Evolutionary conservation across 768 basidiomycete genomes (phyloP).

Genomic region (Leccinum subtestaceum): DNA sequence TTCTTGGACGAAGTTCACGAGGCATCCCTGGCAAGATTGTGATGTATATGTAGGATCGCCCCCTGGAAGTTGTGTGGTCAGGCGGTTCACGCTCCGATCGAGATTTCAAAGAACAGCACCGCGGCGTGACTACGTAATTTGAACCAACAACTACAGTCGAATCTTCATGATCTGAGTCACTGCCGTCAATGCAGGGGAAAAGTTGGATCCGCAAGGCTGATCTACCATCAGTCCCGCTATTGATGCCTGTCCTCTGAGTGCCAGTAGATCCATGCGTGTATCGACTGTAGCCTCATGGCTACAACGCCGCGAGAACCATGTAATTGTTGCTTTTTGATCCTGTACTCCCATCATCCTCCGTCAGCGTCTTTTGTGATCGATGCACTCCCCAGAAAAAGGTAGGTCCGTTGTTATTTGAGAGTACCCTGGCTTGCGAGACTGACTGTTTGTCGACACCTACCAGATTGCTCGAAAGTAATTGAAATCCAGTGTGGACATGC

Average conservation of each 20-base stretch:
- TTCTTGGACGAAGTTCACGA: conserved; percentile 55
- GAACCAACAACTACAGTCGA: background rate
- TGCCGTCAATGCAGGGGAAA: too few relatives aligned
- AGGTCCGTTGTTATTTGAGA: background rate
- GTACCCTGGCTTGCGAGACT: background rate
- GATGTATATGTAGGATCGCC: background rate
- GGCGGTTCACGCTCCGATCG: background rate
- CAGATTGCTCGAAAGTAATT: background rate
- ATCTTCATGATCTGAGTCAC: too few relatives aligned
- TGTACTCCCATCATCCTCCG: background rate
- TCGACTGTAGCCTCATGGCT: too few relatives aligned
- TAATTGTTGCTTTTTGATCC: background rate
- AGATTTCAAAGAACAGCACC: background rate
- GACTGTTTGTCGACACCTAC: background rate
- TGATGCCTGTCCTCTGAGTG: too few relatives aligned
- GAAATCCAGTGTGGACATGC: background rate
- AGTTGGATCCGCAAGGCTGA: too few relatives aligned
- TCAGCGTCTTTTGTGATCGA: background rate
- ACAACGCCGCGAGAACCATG: too few relatives aligned
- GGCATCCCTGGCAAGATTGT: conserved; percentile 38
- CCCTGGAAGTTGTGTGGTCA: background rate
- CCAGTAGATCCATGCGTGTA: too few relatives aligned
- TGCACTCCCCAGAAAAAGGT: background rate
- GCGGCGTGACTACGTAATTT: background rate
- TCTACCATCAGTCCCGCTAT: too few relatives aligned